A percentile compares a stretch with the other conserved stretches of the same genome.
phyloP scores from a whole-genome alignment of 1,139 yeast species.

The Pichia terricola region DNA sequence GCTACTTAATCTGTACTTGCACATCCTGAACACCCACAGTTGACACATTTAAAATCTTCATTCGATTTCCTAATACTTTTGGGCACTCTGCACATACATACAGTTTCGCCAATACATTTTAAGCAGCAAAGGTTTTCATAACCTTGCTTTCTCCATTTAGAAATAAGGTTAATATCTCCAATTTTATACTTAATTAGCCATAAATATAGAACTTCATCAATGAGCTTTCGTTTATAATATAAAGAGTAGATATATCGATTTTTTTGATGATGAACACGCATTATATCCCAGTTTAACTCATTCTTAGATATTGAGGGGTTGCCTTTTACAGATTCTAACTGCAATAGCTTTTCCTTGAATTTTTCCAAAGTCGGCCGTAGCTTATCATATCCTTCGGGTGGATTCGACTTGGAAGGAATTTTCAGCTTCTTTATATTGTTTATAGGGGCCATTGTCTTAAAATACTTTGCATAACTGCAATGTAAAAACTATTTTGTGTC shows the following conservation, averaged over 20 bases:
- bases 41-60: constrained; percentile 50
- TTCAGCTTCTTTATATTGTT: constrained; percentile 25
- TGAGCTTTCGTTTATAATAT: constrained; percentile 59
- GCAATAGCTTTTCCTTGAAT: constrained; percentile 48
- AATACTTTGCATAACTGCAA: too few relatives aligned
- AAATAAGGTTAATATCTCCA: constrained; percentile 63
- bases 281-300: constrained; percentile 55
- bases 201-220: constrained; percentile 60
- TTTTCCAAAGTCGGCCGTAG: constrained; percentile 64
- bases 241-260: constrained; percentile 70
- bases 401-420: constrained; percentile 18
- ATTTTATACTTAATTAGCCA: constrained; percentile 65
- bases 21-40: constrained; percentile 88
- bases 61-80: constrained; percentile 71
- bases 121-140: constrained; percentile 83
- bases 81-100: constrained; percentile 87
- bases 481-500: too few relatives aligned
- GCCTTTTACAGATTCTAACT: constrained; percentile 24
- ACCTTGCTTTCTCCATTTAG: constrained; percentile 89
- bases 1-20: constrained; percentile 58
- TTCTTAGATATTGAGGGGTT: constrained; percentile 29
- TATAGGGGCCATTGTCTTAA: too few relatives aligned
- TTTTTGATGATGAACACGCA: constrained; percentile 53
- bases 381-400: constrained; percentile 72
- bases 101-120: constrained; percentile 63